Evolutionary conservation across 148 eudicot species (phyloP).

Genomic region (Mesembryanthemum crystallinum): DNA sequence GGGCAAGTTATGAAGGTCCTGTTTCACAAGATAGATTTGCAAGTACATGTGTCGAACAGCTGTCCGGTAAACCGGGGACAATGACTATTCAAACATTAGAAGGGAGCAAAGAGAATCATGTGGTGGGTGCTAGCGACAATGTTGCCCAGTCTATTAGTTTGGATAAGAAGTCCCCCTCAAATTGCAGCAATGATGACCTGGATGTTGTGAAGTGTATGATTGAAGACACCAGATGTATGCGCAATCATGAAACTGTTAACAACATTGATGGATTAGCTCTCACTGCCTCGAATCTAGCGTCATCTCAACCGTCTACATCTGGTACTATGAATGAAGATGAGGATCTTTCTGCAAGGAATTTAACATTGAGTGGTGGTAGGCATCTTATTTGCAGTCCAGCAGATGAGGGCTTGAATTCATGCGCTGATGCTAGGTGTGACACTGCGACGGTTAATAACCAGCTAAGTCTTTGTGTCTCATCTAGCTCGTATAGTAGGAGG

Average conservation of each 20-base stretch:
- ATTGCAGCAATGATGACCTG: slow-evolving; percentile 9
- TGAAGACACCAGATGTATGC: slow-evolving; percentile 20
- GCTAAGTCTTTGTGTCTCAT: slow-evolving; percentile 9
- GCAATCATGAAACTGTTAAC: neutral
- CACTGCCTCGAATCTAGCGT: slow-evolving; percentile 3
- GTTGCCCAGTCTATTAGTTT: neutral
- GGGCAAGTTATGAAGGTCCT: neutral
- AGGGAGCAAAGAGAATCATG: slow-evolving; percentile 3
- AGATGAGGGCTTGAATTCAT: slow-evolving; percentile 1
- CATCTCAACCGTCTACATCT: neutral
- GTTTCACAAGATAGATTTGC: slow-evolving; percentile 16
- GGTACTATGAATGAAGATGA: slow-evolving; percentile 11
- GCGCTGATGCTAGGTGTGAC: neutral
- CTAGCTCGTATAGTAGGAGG: neutral
- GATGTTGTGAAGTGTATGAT: slow-evolving; percentile 9
- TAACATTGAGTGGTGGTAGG: neutral
- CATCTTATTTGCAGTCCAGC: neutral
- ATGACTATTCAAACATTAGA: slow-evolving; percentile 4
- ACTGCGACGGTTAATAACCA: slow-evolving; percentile 8
- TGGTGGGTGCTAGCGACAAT: neutral
- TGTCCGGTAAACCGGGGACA: slow-evolving; percentile 6
- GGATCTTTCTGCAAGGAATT: slow-evolving; percentile 11
- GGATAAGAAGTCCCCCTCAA: slow-evolving; percentile 11
- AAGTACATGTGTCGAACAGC: slow-evolving; percentile 9
- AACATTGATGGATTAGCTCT: neutral